Evolutionary conservation across 2,329 filamentous ascomycete species (phyloP).

Genomic region (Diaporthe longicolla): DNA sequence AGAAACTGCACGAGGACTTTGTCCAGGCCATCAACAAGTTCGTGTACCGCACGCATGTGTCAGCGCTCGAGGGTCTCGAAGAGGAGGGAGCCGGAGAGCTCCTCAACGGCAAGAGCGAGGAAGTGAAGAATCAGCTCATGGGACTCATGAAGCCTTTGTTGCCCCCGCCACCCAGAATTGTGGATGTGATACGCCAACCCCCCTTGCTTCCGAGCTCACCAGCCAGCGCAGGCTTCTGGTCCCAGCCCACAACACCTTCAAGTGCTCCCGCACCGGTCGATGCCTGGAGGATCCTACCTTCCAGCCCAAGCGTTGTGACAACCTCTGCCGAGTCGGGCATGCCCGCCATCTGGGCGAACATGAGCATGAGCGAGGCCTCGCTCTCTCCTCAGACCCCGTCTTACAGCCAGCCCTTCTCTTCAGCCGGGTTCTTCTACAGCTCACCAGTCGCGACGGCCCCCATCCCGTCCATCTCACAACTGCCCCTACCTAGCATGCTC

Average conservation of each 20-base stretch:
- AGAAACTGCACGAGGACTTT: conserved; percentile 97
- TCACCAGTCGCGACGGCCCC: conserved; percentile 81
- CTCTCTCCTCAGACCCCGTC: conserved; percentile 81
- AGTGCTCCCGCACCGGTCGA: conserved; percentile 81
- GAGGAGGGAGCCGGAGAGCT: conserved; percentile 96
- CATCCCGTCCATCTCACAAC: conserved; percentile 69
- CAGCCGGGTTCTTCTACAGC: conserved; percentile 83
- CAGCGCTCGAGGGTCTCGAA: conserved; percentile 93
- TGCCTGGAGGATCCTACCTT: conserved; percentile 91
- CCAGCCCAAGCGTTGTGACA: conserved; percentile 85
- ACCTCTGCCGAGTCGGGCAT: conserved; percentile 76
- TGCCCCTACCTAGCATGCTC: conserved; percentile 90
- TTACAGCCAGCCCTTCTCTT: conserved; percentile 83
- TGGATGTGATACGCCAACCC: conserved; percentile 90
- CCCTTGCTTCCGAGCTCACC: conserved; percentile 89
- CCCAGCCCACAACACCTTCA: conserved; percentile 75
- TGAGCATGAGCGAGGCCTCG: conserved; percentile 81
- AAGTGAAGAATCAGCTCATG: conserved; percentile 90
- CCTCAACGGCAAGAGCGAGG: conserved; percentile 89
- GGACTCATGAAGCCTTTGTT: conserved; percentile 89
- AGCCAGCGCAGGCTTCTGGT: conserved; percentile 83
- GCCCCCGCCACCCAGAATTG: conserved; percentile 86
- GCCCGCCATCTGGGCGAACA: conserved; percentile 80
- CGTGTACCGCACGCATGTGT: conserved; percentile 90
- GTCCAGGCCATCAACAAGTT: conserved; percentile 97